Evolutionary conservation across 2,329 filamentous ascomycete genomes (phyloP), one percentile per base, ranked within the genome.

Genomic region (Cytospora piceae): DNA sequence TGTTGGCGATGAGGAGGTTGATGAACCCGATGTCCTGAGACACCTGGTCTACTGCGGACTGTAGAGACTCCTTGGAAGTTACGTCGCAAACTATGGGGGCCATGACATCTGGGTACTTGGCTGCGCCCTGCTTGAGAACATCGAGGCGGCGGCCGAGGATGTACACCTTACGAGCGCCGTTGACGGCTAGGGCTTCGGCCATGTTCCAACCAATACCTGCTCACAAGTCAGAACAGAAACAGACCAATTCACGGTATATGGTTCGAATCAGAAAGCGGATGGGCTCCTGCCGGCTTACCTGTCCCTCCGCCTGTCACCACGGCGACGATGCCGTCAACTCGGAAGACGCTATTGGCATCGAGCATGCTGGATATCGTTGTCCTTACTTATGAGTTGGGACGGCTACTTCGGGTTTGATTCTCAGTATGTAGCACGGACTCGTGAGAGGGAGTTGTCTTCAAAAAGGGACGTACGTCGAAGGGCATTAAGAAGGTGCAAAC

Each of bases 1-100:
- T 87, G 71, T 85, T 87, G 75, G 83, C 84, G 73, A 88, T 79
- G 12, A 91, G 78, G 49, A 91, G 82, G 70, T 90, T 85, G 72
- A 92, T 82, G 72, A 85, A 82, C 57, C 85, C 84, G 64, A 87
- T 82, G 31, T 86, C 84, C 27, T 77, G 74, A 4, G 81, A 76
- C 63, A 92, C 76, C 42, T 74, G 81, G 67, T 79, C 76, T 56
- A 90, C 88, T 69, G 90, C 89, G 15, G 83, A 73, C 37, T 87
- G 85, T 1, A 85, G 76, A 81, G 85, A 70, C 70, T 77, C 71
- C 80, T 84, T 74, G 64, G 74, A 77, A 0, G 75, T 77, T 20
- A 81, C 77, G 62, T 82, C 79, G 71, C 79, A 80, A 27, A 74
- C 69, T 31, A 81, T 34, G 1, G 78, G 74, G 20, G 73, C 68